Evolutionary conservation across 2,329 filamentous ascomycete species (phyloP).

Genomic region (Fusarium acutatum): DNA sequence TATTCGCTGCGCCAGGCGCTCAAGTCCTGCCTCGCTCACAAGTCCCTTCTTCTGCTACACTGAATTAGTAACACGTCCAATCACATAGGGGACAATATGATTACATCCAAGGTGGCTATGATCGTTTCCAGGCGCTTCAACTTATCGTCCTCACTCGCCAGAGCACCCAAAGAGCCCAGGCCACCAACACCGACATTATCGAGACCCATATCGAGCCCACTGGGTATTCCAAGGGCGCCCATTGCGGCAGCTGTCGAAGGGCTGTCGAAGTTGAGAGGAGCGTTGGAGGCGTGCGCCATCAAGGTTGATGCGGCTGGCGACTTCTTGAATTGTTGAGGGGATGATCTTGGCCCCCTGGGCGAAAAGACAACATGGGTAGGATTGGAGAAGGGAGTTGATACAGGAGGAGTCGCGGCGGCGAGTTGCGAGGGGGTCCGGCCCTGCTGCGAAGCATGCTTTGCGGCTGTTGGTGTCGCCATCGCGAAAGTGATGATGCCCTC

Average conservation of each 20-base stretch:
- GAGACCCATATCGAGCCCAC: conserved; percentile 60
- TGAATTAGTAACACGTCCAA: background rate
- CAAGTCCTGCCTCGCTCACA: conserved; percentile 79
- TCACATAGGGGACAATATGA: conserved; percentile 16
- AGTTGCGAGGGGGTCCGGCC: conserved; percentile 60
- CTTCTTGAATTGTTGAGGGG: conserved; percentile 71
- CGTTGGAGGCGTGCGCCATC: conserved; percentile 55
- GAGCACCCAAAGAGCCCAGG: conserved; percentile 51
- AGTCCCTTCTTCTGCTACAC: conserved; percentile 62
- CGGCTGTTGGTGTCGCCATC: conserved; percentile 62
- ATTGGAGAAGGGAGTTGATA: conserved; percentile 72
- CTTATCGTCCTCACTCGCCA: conserved; percentile 63
- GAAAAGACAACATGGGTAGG: conserved; percentile 67
- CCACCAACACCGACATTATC: conserved; percentile 61
- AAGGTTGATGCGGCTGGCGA: conserved; percentile 65
- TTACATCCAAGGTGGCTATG: conserved; percentile 59
- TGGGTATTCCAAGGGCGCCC: conserved; percentile 61
- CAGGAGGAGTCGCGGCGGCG: conserved; percentile 68
- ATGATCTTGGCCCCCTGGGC: conserved; percentile 65
- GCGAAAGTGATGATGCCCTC: conserved; percentile 23
- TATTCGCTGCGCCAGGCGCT: conserved; percentile 71
- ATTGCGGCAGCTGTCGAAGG: conserved; percentile 70
- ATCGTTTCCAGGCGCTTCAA: conserved; percentile 63
- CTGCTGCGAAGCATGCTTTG: conserved; percentile 57
- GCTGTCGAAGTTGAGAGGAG: conserved; percentile 68